Base-by-base conservation (phyloP, 805 yeast genomes). In the Metschnikowia sp. region DNA sequence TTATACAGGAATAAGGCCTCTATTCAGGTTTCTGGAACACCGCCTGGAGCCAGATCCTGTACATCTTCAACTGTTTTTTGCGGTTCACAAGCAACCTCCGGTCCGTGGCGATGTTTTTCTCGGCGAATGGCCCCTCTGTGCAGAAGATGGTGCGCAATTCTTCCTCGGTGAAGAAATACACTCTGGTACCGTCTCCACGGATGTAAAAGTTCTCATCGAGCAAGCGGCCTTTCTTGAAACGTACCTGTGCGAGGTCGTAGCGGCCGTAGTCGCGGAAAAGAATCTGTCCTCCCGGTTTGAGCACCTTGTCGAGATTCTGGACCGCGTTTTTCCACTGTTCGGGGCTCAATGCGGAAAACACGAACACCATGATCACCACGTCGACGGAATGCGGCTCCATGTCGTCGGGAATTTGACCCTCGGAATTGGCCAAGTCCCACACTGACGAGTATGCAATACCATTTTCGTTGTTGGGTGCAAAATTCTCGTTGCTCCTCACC, bases 121-220 rank as follows among this genome's bases (percentile, higher is more conserved):
- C 92, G n/a, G 61, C 64, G 59, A 92, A 89, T 15, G 73, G 73
- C 6, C 75, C 72, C 28, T 66, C 60, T 8, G 42, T 44, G 40
- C 69, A 61, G 63, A 92, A 94, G 3, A 92, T 86, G 39, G 77
- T 71, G 51, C 87, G 74, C 48, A 92, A 67, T 68, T 94, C 97
- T 49, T 92, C 96, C 63, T 92, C 98, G 2, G 96, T 88, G 72
- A 94, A 94, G 70, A 94, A 94, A 65, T 94, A 94, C 10, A 94
- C 99, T 57, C 99, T 76, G 0, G 99, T 94, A 40, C 99, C 99
- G 64, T 94, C 99, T 34, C 99, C 99, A 60, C 99, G 81, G 34
- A 91, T 89, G 66, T 94, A 94, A 62, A 94, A 94, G 66, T 94
- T 91, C 47, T 92, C 97, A 45, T 88, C 96, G 46, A 94, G 65